These are phyloP conservation scores for Rhodomyrtus tomentosa DNA, from an alignment of 345 rosid species.

Conservation along the genomic window DNA sequence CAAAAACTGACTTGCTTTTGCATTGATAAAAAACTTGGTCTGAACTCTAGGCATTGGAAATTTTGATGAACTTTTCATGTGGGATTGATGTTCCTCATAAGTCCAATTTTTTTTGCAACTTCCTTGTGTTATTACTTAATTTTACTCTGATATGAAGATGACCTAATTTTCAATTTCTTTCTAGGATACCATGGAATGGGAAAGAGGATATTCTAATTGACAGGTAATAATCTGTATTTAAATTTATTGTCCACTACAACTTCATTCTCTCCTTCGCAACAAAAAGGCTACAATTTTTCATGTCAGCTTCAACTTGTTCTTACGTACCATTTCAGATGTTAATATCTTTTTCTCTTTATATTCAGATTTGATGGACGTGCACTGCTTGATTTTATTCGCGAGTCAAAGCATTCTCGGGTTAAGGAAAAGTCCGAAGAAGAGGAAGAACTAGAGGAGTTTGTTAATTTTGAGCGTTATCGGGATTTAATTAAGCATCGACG, in stretches of 20 bases:
- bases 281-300: neutral
- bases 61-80: neutral
- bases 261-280: neutral
- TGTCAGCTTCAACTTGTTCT: neutral
- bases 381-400: slow-evolving; percentile 85
- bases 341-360: neutral
- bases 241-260: neutral
- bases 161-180: neutral
- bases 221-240: slow-evolving; percentile 22
- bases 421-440: slow-evolving; percentile 79
- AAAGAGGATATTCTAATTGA: slow-evolving; percentile 76
- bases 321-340: neutral
- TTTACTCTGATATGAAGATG: neutral
- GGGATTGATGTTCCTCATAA: neutral
- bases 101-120: neutral
- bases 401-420: slow-evolving; percentile 36
- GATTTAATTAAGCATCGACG: slow-evolving; percentile 99
- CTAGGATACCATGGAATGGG: slow-evolving; percentile 93
- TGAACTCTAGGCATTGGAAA: neutral
- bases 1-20: neutral
- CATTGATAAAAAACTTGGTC: neutral
- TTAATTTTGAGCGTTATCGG: slow-evolving; percentile 99
- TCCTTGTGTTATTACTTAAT: neutral
- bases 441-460: slow-evolving; percentile 99
- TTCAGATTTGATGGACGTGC: slow-evolving; percentile 87